These are phyloP conservation scores for Talaromyces verruculosus DNA, from an alignment of 2,329 filamentous ascomycete species.

Conservation along the genomic window DNA sequence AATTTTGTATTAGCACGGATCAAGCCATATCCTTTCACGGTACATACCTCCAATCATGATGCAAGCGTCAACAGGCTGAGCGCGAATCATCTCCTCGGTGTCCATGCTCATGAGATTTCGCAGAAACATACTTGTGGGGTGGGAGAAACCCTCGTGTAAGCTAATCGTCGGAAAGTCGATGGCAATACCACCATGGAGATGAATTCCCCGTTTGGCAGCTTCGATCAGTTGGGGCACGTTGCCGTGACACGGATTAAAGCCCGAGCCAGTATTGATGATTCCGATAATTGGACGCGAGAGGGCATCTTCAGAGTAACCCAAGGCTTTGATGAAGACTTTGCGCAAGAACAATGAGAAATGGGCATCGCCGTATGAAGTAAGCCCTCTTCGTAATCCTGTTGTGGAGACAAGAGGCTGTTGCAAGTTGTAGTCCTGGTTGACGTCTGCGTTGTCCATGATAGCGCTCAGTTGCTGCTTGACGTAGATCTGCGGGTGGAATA, in stretches of 20 bases:
- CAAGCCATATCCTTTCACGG: not conserved
- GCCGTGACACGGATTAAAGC: slow-evolving; percentile 73
- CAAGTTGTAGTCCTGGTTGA: not conserved
- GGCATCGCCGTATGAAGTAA: slow-evolving; percentile 69
- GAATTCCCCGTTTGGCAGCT: slow-evolving; percentile 66
- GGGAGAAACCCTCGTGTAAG: slow-evolving; percentile 67
- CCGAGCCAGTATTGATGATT: slow-evolving; percentile 70
- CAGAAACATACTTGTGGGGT: slow-evolving; percentile 72
- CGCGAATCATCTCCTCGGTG: slow-evolving; percentile 74
- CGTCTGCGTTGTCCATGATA: not conserved
- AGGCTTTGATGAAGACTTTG: slow-evolving; percentile 75
- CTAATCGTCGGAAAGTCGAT: slow-evolving; percentile 75
- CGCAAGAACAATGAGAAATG: slow-evolving; percentile 74
- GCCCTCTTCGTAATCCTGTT: slow-evolving; percentile 61
- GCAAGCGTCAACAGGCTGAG: slow-evolving; percentile 68
- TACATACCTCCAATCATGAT: slow-evolving; percentile 64
- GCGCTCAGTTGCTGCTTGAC: not conserved
- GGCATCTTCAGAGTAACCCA: slow-evolving; percentile 71
- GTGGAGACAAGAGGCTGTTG: slow-evolving; percentile 28
- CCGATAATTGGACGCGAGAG: slow-evolving; percentile 70
- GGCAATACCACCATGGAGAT: slow-evolving; percentile 65
- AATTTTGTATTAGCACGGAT: not conserved
- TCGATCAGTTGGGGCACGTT: slow-evolving; percentile 71
- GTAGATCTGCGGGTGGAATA: not conserved
- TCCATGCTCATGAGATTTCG: slow-evolving; percentile 77